Percentiles rank a stretch among this genome's conserved stretches.
phyloP scores from a whole-genome alignment of 805 yeast genomes.

The Groenewaldozyma tartarivorans region DNA sequence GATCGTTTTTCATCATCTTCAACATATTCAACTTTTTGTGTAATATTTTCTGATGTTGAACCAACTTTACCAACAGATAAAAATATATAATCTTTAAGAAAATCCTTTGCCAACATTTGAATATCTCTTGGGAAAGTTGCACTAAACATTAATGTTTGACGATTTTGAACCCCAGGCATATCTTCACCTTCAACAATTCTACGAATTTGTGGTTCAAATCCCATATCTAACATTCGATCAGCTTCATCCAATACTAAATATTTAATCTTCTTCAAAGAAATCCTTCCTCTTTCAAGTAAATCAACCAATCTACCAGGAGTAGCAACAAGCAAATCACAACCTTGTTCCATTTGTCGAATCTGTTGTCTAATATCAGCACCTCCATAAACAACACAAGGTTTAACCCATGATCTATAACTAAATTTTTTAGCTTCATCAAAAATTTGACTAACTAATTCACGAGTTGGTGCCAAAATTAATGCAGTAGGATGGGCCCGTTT shows the following conservation, averaged over 20 bases:
- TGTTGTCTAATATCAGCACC: conserved; percentile 92
- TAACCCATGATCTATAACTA: conserved; percentile 97
- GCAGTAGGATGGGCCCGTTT: conserved; percentile 91
- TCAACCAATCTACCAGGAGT: conserved; percentile 99
- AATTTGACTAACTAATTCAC: conserved; percentile 97
- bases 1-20: conserved; percentile 91
- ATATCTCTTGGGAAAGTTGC: conserved; percentile 99
- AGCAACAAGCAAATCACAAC: conserved; percentile 94
- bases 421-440: conserved; percentile 93
- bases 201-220: conserved; percentile 99
- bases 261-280: conserved; percentile 81
- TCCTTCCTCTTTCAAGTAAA: conserved; percentile 87
- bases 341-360: conserved; percentile 78
- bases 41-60: conserved; percentile 96
- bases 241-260: conserved; percentile 97
- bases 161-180: conserved; percentile 83
- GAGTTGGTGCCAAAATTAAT: conserved; percentile 94
- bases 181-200: conserved; percentile 95
- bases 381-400: conserved; percentile 94
- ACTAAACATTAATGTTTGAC: conserved; percentile 97
- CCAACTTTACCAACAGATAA: conserved; percentile 98
- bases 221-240: conserved; percentile 99
- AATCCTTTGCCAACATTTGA: conserved; percentile 94
- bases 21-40: conserved; percentile 86
- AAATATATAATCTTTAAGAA: conserved; percentile 91